A percentile compares a stretch with the other conserved stretches of the same genome.
These are phyloP conservation scores for Malassezia globosa DNA, from an alignment of 1,284 basidiomycete genomes.

Conservation along the genomic window DNA sequence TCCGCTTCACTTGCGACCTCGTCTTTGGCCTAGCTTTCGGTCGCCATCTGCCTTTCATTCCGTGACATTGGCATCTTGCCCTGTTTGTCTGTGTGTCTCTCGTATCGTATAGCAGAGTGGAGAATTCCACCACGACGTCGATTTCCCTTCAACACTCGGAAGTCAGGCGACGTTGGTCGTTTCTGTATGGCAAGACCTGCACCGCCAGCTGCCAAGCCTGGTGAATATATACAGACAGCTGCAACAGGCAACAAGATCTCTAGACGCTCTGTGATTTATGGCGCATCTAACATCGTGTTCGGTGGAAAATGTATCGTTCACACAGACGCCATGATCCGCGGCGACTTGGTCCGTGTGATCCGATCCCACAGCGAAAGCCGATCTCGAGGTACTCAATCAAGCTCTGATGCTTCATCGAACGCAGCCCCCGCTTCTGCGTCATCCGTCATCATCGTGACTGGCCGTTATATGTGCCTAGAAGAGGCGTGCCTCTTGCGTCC, in stretches of 20 bases:
- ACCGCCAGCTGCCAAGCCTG: conserved; percentile 1
- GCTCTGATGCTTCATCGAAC: too few relatives aligned
- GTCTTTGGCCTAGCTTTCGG: too few relatives aligned
- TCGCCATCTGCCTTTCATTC: background rate
- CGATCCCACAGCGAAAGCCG: conserved; percentile 3
- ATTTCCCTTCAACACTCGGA: too few relatives aligned
- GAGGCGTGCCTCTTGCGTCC: conserved; percentile 72
- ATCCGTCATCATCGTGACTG: conserved; percentile 76
- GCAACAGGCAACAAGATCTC: conserved; percentile 87
- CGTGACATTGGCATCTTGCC: too few relatives aligned
- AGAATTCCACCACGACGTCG: too few relatives aligned
- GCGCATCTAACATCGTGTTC: conserved; percentile 90
- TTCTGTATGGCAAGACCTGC: background rate
- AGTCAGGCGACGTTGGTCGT: too few relatives aligned
- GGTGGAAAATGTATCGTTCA: conserved; percentile 95
- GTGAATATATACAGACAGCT: conserved; percentile 38
- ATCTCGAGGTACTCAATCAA: background rate
- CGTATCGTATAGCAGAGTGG: too few relatives aligned
- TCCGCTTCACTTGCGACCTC: too few relatives aligned
- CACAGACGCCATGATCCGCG: conserved; percentile 71
- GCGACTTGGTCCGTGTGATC: conserved; percentile 56
- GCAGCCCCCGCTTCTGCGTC: background rate
- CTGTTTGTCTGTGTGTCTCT: too few relatives aligned
- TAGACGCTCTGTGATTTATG: conserved; percentile 77
- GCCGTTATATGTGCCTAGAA: conserved; percentile 80